phyloP scores from a whole-genome alignment of 2,329 filamentous ascomycete species.

The Sporothrix phasma region DNA sequence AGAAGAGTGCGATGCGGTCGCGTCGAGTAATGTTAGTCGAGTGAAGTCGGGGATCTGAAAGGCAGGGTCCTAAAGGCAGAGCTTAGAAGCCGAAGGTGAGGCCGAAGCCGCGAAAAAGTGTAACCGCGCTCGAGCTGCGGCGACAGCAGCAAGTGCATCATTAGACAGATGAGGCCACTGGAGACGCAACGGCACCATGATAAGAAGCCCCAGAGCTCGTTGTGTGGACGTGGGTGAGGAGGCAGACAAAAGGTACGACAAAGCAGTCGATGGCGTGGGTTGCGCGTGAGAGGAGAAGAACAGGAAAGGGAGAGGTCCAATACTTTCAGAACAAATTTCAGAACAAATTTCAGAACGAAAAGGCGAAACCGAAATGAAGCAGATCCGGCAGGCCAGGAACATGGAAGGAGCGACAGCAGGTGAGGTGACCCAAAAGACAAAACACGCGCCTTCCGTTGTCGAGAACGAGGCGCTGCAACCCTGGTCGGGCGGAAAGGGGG shows the following conservation, averaged over 20 bases:
- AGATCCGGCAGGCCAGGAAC: background rate
- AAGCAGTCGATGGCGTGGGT: background rate
- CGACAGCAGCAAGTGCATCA: slow-evolving; percentile 14
- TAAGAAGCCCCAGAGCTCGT: background rate
- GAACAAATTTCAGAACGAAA: background rate
- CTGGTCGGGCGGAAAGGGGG: background rate
- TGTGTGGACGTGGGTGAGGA: background rate
- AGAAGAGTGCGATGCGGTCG: background rate
- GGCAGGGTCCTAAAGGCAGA: background rate
- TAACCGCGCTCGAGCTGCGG: slow-evolving; percentile 15
- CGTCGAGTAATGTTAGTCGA: background rate
- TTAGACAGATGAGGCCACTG: slow-evolving; percentile 1
- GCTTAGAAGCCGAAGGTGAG: background rate
- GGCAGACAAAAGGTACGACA: background rate
- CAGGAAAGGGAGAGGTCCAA: background rate
- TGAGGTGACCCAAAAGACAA: slow-evolving; percentile 7
- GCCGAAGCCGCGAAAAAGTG: slow-evolving; percentile 4
- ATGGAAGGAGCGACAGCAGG: background rate
- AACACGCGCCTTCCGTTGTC: slow-evolving; percentile 12
- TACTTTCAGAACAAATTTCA: background rate
- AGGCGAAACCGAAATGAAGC: background rate
- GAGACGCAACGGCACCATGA: background rate
- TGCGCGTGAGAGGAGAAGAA: background rate
- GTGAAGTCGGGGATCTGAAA: background rate
- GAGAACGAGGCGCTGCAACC: background rate